phyloP scores from a whole-genome alignment of 768 basidiomycete genomes.

The Suillus paluster region DNA sequence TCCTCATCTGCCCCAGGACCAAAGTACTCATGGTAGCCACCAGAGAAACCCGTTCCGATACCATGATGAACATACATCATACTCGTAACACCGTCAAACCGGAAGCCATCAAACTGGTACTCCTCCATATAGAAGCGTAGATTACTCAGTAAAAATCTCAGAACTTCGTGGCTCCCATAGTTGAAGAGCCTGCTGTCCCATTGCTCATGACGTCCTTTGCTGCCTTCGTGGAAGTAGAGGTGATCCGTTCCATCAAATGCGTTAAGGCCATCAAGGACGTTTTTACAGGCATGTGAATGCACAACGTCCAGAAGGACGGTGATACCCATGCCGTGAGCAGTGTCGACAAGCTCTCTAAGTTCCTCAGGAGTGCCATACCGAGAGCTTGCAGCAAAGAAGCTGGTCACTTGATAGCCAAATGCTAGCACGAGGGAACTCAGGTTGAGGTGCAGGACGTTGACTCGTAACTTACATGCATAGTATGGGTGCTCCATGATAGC shows the following conservation, averaged over 20 bases:
- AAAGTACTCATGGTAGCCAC: conserved; percentile 98
- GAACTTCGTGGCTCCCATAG: conserved; percentile 92
- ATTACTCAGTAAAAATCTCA: conserved; percentile 94
- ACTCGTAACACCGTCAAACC: conserved; percentile 98
- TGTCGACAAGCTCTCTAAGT: conserved; percentile 92
- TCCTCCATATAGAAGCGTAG: conserved; percentile 95
- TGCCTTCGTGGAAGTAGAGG: conserved; percentile 94
- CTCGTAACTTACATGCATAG: conserved; percentile 78
- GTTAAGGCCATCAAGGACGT: conserved; percentile 94
- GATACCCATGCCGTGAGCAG: conserved; percentile 91
- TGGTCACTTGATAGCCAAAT: conserved; percentile 98
- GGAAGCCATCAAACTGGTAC: conserved; percentile 95
- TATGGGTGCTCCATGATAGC: conserved; percentile 98
- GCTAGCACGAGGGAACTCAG: conserved; percentile 48
- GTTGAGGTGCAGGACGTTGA: neutral
- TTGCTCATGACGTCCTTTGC: conserved; percentile 88
- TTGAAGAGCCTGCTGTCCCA: conserved; percentile 99
- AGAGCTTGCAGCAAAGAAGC: conserved; percentile 95
- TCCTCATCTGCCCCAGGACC: conserved; percentile 84
- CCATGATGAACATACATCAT: conserved; percentile 99
- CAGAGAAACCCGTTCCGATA: conserved; percentile 96
- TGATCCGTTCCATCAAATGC: conserved; percentile 98
- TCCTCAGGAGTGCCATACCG: conserved; percentile 97
- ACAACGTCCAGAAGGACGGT: conserved; percentile 96
- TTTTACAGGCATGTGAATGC: conserved; percentile 98